Evolutionary conservation across 306 rosid species (phyloP).

Genomic region (Amphicarpaea edgeworthii): DNA sequence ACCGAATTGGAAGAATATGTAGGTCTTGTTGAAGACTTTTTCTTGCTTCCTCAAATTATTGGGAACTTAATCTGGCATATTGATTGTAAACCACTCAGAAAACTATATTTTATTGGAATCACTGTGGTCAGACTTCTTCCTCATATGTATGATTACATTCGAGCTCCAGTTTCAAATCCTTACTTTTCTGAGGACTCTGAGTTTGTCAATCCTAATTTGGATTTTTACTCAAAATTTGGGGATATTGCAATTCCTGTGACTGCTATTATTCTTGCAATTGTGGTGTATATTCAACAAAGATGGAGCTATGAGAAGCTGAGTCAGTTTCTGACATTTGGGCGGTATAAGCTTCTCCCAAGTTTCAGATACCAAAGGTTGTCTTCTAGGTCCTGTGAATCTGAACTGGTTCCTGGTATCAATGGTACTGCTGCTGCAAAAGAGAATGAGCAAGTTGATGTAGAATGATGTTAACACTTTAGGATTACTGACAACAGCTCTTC

Average conservation of each 20-base stretch:
- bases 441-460: slow-evolving; percentile 51
- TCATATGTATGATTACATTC: slow-evolving; percentile 75
- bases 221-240: slow-evolving; percentile 79
- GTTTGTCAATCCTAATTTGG: slow-evolving; percentile 71
- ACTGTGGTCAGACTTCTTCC: slow-evolving; percentile 87
- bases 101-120: slow-evolving; percentile 80
- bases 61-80: slow-evolving; percentile 92
- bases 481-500: slow-evolving; percentile 38
- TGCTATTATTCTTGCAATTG: slow-evolving; percentile 67
- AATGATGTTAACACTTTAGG: slow-evolving; percentile 52
- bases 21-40: slow-evolving; percentile 91
- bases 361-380: slow-evolving; percentile 82
- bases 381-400: slow-evolving; percentile 72
- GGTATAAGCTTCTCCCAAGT: slow-evolving; percentile 65
- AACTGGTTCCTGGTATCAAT: slow-evolving; percentile 66
- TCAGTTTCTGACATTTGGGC: slow-evolving; percentile 58
- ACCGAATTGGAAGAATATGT: slow-evolving; percentile 76
- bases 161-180: slow-evolving; percentile 69
- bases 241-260: slow-evolving; percentile 76
- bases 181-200: slow-evolving; percentile 75
- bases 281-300: slow-evolving; percentile 77
- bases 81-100: slow-evolving; percentile 73
- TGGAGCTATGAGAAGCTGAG: slow-evolving; percentile 77
- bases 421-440: slow-evolving; percentile 52
- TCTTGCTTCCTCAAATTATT: slow-evolving; percentile 82